phyloP scores from a whole-genome alignment of 1,284 basidiomycete genomes.

The Pterulicium gracile region DNA sequence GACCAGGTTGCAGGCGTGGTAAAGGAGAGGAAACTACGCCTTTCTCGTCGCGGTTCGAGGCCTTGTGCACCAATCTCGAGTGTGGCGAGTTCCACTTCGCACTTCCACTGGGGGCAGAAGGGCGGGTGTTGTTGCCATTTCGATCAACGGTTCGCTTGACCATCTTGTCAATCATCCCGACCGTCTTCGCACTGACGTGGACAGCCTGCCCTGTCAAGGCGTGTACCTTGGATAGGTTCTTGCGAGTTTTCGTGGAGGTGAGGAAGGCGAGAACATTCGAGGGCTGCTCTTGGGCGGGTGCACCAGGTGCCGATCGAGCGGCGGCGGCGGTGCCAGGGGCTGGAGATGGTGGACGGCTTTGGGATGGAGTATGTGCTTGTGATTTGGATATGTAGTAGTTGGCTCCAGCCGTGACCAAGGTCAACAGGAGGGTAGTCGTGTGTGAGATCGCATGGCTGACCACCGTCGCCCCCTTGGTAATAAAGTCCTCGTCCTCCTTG shows the following conservation, averaged over 20 bases:
- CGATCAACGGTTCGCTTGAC: slow-evolving; percentile 38
- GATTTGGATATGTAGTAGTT: slow-evolving; percentile 53
- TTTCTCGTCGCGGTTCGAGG: neutral
- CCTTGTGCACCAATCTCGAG: neutral
- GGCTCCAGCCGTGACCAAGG: slow-evolving; percentile 53
- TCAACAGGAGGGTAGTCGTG: slow-evolving; percentile 52
- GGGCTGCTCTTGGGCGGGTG: slow-evolving; percentile 32
- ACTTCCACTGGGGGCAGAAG: neutral
- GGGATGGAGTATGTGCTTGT: too few relatives aligned
- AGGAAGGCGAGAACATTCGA: slow-evolving; percentile 49
- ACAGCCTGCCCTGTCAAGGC: slow-evolving; percentile 56
- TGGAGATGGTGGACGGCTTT: slow-evolving; percentile 22
- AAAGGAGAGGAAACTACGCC: neutral
- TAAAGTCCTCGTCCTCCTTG: slow-evolving; percentile 62
- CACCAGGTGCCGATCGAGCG: slow-evolving; percentile 15
- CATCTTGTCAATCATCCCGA: slow-evolving; percentile 51
- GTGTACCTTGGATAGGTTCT: slow-evolving; percentile 50
- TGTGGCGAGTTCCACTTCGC: neutral
- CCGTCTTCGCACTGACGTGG: slow-evolving; percentile 52
- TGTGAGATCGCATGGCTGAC: slow-evolving; percentile 62
- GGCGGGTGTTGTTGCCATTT: slow-evolving; percentile 19
- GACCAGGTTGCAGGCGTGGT: slow-evolving; percentile 14
- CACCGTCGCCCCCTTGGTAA: slow-evolving; percentile 57
- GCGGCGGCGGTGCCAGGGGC: slow-evolving; percentile 14
- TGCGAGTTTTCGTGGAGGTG: slow-evolving; percentile 47